Conservation (phyloP, 257 asterid species). For the Fraxinus americana region DNA sequence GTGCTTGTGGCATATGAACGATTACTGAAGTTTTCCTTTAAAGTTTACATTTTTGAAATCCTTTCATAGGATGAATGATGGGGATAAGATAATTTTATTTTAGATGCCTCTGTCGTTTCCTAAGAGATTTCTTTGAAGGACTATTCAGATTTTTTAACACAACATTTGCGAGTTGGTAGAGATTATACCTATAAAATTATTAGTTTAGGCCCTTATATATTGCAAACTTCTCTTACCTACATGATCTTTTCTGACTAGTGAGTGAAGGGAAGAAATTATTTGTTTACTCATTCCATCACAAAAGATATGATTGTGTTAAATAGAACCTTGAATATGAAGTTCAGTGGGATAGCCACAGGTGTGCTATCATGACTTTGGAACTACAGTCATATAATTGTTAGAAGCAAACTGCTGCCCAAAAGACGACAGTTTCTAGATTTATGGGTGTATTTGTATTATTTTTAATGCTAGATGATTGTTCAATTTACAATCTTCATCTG, state of each 20-base stretch:
- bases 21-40: too few relatives aligned
- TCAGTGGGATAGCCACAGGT: background rate
- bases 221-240: background rate
- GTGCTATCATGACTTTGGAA: background rate
- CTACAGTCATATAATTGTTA: background rate
- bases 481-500: background rate
- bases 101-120: background rate
- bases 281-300: background rate
- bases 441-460: background rate
- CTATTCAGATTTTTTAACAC: background rate
- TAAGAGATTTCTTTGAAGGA: background rate
- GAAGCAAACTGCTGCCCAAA: background rate
- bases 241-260: background rate
- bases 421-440: background rate
- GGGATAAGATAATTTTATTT: background rate
- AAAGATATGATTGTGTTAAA: background rate
- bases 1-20: too few relatives aligned
- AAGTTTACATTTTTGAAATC: background rate
- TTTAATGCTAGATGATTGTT: background rate
- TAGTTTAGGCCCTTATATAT: background rate
- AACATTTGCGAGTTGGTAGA: background rate
- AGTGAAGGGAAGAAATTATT: background rate
- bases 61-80: background rate
- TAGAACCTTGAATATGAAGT: background rate
- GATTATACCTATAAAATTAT: background rate